phyloP scores from a whole-genome alignment of 495 filamentous ascomycete species.

The Lindgomyces ingoldianus region DNA sequence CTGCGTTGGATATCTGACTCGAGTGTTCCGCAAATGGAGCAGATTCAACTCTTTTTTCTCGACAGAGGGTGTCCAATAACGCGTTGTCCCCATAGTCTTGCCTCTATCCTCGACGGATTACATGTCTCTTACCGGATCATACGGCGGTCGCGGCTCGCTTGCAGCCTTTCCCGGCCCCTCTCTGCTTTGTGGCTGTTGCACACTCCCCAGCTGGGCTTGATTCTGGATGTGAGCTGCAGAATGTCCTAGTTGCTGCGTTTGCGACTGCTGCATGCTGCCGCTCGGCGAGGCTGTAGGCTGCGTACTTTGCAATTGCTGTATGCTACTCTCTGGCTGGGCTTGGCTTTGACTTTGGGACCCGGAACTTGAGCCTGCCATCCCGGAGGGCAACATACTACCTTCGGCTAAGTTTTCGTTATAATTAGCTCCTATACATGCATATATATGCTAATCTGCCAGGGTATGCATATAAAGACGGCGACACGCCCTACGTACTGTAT shows the following conservation, averaged over 20 bases:
- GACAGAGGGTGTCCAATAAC: constrained; percentile 6
- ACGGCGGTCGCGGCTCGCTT: constrained; percentile 26
- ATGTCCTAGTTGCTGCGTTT: too few relatives aligned
- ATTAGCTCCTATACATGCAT: constrained; percentile 31
- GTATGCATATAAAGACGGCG: constrained; percentile 16
- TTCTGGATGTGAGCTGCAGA: too few relatives aligned
- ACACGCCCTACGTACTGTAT: constrained; percentile 23
- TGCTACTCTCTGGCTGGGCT: neutral
- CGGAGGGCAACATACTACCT: constrained; percentile 27
- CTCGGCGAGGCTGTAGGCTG: neutral
- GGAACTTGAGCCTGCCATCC: constrained; percentile 6
- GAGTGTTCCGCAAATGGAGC: neutral
- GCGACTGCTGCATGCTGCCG: neutral
- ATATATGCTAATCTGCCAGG: constrained; percentile 4
- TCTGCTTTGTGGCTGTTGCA: too few relatives aligned
- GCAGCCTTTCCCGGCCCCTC: too few relatives aligned
- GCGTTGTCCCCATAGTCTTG: too few relatives aligned
- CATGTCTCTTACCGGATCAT: constrained; percentile 31
- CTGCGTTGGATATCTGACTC: neutral
- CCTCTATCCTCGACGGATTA: too few relatives aligned
- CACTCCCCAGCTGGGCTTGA: too few relatives aligned
- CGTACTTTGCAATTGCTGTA: neutral
- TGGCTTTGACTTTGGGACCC: constrained; percentile 1
- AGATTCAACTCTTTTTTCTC: neutral
- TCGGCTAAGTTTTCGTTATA: constrained; percentile 30